Base-by-base conservation (phyloP, 208 protist genomes). In the Leishmania braziliensis region DNA sequence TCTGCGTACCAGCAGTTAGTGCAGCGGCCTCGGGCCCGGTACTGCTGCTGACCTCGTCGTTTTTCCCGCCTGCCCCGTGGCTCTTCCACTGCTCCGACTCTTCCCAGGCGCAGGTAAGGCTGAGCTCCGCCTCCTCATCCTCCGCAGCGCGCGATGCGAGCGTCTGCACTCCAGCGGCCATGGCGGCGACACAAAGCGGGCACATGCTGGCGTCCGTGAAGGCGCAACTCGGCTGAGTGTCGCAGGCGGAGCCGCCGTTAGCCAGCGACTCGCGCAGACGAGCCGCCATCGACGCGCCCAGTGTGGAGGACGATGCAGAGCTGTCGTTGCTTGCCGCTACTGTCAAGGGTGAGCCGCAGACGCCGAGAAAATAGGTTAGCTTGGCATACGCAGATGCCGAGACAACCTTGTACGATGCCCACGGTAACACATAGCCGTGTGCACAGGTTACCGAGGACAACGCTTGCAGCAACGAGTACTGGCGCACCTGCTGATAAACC, bases 401-500 rank as follows among this genome's bases (percentile, higher is more conserved):
- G 29, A 95, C 29, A 43, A 93, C 62, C 85, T 94, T 93, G 87
- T 89, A 94, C 43, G 80, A 51, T 26, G 80, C 86, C 89, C 90
- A 94, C 26, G 90, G 90, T 3, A 86, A 81, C 5, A 92, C 74
- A 33, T 50, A 72, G 50, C 85, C 85, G 86, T 92, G 92, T 33
- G 79, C 51, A 81, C 86, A 95, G 51, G 39, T 62, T 46, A 88
- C 39, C n/a, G 77, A 78, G 36, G 81, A 82, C 71, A 79, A 50
- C 73, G 56, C 66, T 77, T 85, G 80, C 70, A 79, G 60, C 23
- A 78, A 71, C 54, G 70, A 85, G 74, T 80, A 58, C 70, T 77
- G 79, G 18, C 78, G 75, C 43, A 87, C 75, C 18, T 74, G 50
- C 50, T 80, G 79, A 20, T 75, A 70, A 33, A 81, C 9, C 60